A percentile compares a stretch with the other conserved stretches of the same genome.
These are phyloP conservation scores for Xylaria acuta DNA, from an alignment of 495 filamentous ascomycete genomes.

Conservation along the genomic window DNA sequence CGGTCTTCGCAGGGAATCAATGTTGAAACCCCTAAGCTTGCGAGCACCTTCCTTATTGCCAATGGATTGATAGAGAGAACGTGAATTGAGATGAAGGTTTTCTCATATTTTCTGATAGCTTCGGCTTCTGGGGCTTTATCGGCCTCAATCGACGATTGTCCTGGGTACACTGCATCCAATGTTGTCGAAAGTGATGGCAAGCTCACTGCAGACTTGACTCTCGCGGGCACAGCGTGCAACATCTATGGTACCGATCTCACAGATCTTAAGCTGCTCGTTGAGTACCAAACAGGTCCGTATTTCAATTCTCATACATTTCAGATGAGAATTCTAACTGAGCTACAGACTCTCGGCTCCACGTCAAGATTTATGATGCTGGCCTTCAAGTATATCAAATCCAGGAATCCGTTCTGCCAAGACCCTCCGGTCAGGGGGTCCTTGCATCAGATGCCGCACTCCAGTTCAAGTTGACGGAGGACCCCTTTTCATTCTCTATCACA, in stretches of 20 bases:
- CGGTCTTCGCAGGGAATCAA: not conserved
- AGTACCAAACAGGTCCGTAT: constrained; percentile 75
- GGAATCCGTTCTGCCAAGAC: constrained; percentile 61
- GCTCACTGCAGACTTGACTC: constrained; percentile 67
- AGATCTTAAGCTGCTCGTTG: constrained; percentile 69
- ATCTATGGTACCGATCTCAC: constrained; percentile 70
- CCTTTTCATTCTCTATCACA: constrained; percentile 78
- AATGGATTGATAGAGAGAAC: not conserved
- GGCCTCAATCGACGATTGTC: constrained; percentile 53
- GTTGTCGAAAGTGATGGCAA: constrained; percentile 55
- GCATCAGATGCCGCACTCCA: constrained; percentile 54
- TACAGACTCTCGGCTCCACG: constrained; percentile 76
- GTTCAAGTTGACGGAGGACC: constrained; percentile 67
- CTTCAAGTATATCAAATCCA: constrained; percentile 81
- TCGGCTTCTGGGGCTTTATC: constrained; percentile 18
- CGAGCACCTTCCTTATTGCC: not conserved
- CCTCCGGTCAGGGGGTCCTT: not conserved
- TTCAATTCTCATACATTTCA: not conserved
- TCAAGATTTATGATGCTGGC: constrained; percentile 76
- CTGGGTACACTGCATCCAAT: constrained; percentile 75
- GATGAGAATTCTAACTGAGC: constrained; percentile 14
- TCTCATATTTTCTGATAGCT: constrained; percentile 20
- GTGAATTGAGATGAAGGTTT: constrained; percentile 25
- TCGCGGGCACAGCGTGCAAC: constrained; percentile 72
- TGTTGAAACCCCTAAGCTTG: not conserved